Evolutionary conservation across 768 basidiomycete species (phyloP).

Genomic region (Lentinus tigrinus): DNA sequence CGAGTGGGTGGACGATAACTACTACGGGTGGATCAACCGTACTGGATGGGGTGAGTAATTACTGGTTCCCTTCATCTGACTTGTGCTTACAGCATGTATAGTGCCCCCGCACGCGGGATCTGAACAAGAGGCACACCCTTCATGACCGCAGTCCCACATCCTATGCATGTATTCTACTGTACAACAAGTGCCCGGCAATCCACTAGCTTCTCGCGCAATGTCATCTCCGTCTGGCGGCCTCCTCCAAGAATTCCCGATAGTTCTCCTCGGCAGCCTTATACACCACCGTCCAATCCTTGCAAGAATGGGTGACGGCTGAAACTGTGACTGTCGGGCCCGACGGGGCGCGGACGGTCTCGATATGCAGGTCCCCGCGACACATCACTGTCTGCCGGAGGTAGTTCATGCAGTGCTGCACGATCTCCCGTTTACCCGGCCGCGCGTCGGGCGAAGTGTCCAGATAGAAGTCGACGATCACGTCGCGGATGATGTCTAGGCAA

Average conservation of each 20-base stretch:
- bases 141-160: not conserved
- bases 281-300: slow-evolving; percentile 29
- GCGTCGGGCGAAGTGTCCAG: not conserved
- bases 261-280: slow-evolving; percentile 28
- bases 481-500: slow-evolving; percentile 37
- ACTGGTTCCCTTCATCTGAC: not conserved
- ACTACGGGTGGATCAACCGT: not conserved
- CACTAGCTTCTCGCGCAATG: not conserved
- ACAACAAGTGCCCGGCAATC: not conserved
- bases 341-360: slow-evolving; percentile 26
- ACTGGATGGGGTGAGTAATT: slow-evolving; percentile 1
- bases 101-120: not conserved
- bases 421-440: not conserved
- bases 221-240: not conserved
- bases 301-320: slow-evolving; percentile 24
- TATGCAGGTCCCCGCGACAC: slow-evolving; percentile 28
- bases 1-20: not conserved
- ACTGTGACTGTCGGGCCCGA: slow-evolving; percentile 2
- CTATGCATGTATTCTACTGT: not conserved
- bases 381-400: slow-evolving; percentile 34
- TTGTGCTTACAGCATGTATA: not conserved
- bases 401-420: slow-evolving; percentile 34
- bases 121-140: not conserved
- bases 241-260: slow-evolving; percentile 8
- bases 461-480: slow-evolving; percentile 17